phyloP scores from a whole-genome alignment of 1,284 basidiomycete genomes.

The Puccinia triticina region DNA sequence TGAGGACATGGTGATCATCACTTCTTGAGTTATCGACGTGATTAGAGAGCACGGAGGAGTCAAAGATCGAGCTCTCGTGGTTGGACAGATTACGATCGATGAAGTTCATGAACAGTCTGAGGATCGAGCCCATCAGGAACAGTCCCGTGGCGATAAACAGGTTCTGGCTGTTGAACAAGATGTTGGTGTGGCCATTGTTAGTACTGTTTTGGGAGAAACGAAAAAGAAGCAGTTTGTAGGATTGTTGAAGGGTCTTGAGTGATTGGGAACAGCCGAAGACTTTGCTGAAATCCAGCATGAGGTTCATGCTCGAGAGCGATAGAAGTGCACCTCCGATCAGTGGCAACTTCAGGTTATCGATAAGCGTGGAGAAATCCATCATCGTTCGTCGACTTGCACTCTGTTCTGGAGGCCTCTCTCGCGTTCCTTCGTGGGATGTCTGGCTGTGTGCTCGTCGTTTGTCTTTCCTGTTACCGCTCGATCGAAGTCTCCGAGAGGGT shows the following conservation, averaged over 20 bases:
- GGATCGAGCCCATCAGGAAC: background rate
- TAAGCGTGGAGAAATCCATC: background rate
- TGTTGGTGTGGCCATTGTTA: background rate
- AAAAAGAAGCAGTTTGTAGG: background rate
- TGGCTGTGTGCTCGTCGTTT: no score
- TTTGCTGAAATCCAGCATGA: conserved; percentile 19
- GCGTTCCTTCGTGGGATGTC: no score
- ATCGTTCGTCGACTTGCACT: no score
- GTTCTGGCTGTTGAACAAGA: conserved; percentile 9
- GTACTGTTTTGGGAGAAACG: background rate
- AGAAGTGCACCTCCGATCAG: background rate
- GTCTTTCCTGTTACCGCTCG: no score
- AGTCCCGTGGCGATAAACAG: conserved; percentile 23
- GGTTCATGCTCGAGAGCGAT: conserved; percentile 20
- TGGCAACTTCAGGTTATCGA: conserved; percentile 14
- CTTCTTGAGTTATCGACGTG: background rate
- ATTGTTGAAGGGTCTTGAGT: background rate
- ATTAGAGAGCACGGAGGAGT: conserved; percentile 10
- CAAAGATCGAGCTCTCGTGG: conserved; percentile 6
- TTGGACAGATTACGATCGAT: background rate
- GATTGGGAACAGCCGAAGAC: conserved; percentile 27
- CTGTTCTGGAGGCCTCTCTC: no score
- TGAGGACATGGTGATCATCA: background rate
- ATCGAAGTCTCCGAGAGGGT: no score
- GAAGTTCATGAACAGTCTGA: conserved; percentile 20